Evolutionary conservation across 208 protist species (phyloP).

Genomic region (Naegleria lovaniensis): DNA sequence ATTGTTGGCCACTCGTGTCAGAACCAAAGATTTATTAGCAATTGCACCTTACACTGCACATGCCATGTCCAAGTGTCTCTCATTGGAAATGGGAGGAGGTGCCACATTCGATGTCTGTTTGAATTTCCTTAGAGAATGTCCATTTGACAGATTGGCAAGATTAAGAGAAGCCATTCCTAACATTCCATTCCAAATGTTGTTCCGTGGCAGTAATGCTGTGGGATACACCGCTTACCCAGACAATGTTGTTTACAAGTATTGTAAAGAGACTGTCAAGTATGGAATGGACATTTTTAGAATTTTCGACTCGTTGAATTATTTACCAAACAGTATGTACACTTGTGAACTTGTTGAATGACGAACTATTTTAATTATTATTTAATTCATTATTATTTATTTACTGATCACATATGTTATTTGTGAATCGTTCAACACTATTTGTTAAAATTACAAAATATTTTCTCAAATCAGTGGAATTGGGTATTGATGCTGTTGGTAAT

Average conservation of each 20-base stretch:
- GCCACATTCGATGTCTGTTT: slow-evolving; percentile 71
- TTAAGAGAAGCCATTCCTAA: slow-evolving; percentile 68
- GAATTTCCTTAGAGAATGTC: slow-evolving; percentile 73
- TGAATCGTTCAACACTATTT: too few relatives aligned
- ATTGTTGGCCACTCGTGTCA: slow-evolving; percentile 72
- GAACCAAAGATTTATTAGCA: slow-evolving; percentile 66
- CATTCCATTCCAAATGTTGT: slow-evolving; percentile 81
- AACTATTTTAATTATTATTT: too few relatives aligned
- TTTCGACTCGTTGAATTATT: slow-evolving; percentile 81
- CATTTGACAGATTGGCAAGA: slow-evolving; percentile 48
- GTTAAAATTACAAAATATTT: too few relatives aligned
- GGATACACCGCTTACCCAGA: slow-evolving; percentile 82
- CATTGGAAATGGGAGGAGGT: slow-evolving; percentile 63
- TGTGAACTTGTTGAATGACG: too few relatives aligned
- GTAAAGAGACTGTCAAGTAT: slow-evolving; percentile 50
- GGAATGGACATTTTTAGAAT: slow-evolving; percentile 84
- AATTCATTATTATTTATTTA: too few relatives aligned
- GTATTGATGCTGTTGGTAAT: slow-evolving; percentile 55
- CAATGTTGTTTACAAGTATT: slow-evolving; percentile 73
- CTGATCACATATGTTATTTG: too few relatives aligned
- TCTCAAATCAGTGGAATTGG: slow-evolving; percentile 8
- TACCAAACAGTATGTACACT: slow-evolving; percentile 48
- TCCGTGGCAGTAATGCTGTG: slow-evolving; percentile 77
- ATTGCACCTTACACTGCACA: slow-evolving; percentile 48
- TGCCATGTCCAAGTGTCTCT: slow-evolving; percentile 28